Percentiles rank a stretch among this genome's conserved stretches.
phyloP scores from a whole-genome alignment of 2,329 filamentous ascomycete genomes.

The Mycocentrospora acerina region DNA sequence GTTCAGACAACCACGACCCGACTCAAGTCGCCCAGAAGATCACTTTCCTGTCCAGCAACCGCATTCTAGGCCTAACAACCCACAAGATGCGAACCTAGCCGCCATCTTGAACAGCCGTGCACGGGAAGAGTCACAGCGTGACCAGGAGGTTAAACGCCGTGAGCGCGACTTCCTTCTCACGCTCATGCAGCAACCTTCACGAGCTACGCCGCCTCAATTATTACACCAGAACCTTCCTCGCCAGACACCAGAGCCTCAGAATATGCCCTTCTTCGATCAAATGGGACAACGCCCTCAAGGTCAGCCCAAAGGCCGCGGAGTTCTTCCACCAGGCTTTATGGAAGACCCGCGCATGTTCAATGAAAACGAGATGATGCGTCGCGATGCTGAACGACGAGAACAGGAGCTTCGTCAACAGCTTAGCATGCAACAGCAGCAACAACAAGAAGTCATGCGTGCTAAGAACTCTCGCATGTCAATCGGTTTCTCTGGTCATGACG shows the following conservation, averaged over 20 bases:
- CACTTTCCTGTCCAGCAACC: constrained; percentile 35
- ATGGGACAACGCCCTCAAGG: constrained; percentile 33
- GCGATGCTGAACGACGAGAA: constrained; percentile 34
- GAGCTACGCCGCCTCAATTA: constrained; percentile 36
- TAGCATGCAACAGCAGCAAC: constrained; percentile 26
- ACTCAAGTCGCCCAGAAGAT: constrained; percentile 32
- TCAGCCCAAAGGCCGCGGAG: constrained; percentile 41
- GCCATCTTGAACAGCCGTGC: constrained; percentile 43
- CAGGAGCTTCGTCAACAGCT: constrained; percentile 31
- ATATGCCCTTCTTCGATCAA: constrained; percentile 39
- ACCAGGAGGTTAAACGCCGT: constrained; percentile 55
- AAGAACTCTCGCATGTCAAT: constrained; percentile 35
- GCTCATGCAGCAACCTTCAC: constrained; percentile 67
- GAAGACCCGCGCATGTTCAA: constrained; percentile 38
- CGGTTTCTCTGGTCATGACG: constrained; percentile 36
- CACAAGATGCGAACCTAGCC: constrained; percentile 36
- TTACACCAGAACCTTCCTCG: constrained; percentile 39
- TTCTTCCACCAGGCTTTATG: constrained; percentile 42
- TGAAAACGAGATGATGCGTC: constrained; percentile 36
- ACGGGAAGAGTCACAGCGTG: constrained; percentile 38
- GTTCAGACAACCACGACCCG: constrained; percentile 32
- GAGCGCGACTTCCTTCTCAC: constrained; percentile 82
- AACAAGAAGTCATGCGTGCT: constrained; percentile 39
- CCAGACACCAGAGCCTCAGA: constrained; percentile 32
- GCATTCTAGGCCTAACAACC: constrained; percentile 31